Evolutionary conservation across 202 grass and related monocot species (phyloP).

Genomic region (Bolboschoenoplectus hybrid): DNA sequence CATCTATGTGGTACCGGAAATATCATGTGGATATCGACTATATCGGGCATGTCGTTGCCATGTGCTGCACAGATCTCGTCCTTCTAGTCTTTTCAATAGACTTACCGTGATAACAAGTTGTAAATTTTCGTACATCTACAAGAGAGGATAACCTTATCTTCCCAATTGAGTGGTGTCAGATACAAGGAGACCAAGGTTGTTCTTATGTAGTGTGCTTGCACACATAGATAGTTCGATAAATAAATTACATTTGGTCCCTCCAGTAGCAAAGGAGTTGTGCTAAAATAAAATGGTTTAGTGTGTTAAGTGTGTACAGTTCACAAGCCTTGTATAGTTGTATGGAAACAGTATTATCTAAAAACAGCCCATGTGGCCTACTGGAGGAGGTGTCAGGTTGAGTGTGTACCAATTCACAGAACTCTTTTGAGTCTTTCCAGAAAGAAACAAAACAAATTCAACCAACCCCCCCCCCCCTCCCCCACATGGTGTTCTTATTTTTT

Average conservation of each 20-base stretch:
- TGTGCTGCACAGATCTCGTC: neutral
- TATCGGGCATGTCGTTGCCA: neutral
- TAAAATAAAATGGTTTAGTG: neutral
- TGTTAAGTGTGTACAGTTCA: neutral
- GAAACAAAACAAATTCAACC: neutral
- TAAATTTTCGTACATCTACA: neutral
- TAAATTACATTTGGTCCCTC: neutral
- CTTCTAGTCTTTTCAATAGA: neutral
- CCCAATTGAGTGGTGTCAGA: neutral
- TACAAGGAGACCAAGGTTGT: neutral
- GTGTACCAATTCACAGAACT: neutral
- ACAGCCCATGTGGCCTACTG: neutral
- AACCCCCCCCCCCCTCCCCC: no score
- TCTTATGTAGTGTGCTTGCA: neutral
- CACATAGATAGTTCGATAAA: neutral
- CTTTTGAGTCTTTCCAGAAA: neutral
- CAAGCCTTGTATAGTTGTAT: neutral
- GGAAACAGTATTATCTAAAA: neutral
- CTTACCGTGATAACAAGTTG: no score
- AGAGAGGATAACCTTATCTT: constrained; percentile 27
- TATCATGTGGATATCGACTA: constrained; percentile 20
- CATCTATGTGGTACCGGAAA: constrained; percentile 31
- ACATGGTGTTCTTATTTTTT: no score
- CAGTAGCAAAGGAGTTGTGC: neutral
- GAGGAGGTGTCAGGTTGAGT: neutral